phyloP scores from a whole-genome alignment of 108 stramenopile species.

The Nitzschia sp. region DNA sequence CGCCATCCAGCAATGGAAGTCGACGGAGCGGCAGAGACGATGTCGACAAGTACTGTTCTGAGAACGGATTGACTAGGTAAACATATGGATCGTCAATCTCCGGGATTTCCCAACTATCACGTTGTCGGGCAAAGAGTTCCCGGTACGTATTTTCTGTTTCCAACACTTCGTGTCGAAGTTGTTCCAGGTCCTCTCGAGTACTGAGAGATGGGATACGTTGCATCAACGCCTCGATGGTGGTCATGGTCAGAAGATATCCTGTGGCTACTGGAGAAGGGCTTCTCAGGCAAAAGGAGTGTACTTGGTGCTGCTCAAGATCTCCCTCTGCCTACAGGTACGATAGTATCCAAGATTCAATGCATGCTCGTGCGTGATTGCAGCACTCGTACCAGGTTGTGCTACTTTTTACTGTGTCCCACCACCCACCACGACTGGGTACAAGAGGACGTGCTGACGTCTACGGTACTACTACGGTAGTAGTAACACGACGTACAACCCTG shows the following conservation, averaged over 20 bases:
- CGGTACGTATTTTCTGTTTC: constrained; percentile 15
- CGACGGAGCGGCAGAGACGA: neutral
- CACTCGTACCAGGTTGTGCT: too few relatives aligned
- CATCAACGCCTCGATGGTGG: neutral
- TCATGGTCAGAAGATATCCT: neutral
- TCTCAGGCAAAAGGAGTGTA: too few relatives aligned
- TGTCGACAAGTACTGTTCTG: neutral
- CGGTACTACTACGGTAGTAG: too few relatives aligned
- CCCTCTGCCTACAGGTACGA: too few relatives aligned
- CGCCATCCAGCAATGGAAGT: neutral
- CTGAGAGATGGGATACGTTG: neutral
- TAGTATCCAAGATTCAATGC: too few relatives aligned
- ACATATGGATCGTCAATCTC: constrained; percentile 20
- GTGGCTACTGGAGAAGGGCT: too few relatives aligned
- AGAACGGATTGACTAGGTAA: constrained; percentile 2
- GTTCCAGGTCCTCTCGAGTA: constrained; percentile 3
- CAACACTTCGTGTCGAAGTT: neutral
- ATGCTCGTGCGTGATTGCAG: too few relatives aligned
- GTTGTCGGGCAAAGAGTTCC: constrained; percentile 16
- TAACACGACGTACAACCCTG: too few relatives aligned
- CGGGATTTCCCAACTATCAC: constrained; percentile 16
- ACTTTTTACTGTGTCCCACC: too few relatives aligned
- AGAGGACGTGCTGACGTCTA: too few relatives aligned
- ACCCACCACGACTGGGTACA: too few relatives aligned
- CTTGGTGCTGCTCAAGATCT: too few relatives aligned